These are phyloP conservation scores for Agaricus blazei DNA, from an alignment of 768 basidiomycete genomes.

Conservation along the genomic window DNA sequence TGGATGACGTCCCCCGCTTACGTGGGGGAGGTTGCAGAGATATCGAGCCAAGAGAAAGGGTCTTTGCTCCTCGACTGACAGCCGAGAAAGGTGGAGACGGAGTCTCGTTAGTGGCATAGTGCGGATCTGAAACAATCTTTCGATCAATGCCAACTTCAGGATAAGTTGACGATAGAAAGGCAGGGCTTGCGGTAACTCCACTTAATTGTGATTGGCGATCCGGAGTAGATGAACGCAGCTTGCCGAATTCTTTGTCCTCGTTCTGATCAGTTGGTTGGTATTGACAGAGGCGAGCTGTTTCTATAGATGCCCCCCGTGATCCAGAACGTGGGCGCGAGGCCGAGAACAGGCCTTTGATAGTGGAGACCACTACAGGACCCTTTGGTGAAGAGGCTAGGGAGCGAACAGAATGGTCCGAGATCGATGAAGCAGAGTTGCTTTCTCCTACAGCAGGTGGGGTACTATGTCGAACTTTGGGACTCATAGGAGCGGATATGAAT, in stretches of 20 bases:
- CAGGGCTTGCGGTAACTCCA: constrained; percentile 22
- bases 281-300: constrained; percentile 23
- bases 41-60: constrained; percentile 28
- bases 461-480: constrained; percentile 14
- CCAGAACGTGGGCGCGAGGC: constrained; percentile 50
- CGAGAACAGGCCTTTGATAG: constrained; percentile 56
- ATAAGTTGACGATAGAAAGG: constrained; percentile 24
- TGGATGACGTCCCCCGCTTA: constrained; percentile 38
- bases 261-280: constrained; percentile 24
- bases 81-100: constrained; percentile 13
- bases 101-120: constrained; percentile 25
- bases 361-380: constrained; percentile 42
- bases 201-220: constrained; percentile 22
- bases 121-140: constrained; percentile 24
- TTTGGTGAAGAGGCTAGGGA: constrained; percentile 38
- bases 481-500: constrained; percentile 32
- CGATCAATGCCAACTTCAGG: constrained; percentile 32
- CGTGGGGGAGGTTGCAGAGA: constrained; percentile 47
- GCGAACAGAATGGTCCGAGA: constrained; percentile 37
- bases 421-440: constrained; percentile 41
- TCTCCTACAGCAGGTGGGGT: constrained; percentile 24
- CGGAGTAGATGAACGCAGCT: constrained; percentile 37
- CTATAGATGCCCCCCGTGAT: constrained; percentile 45
- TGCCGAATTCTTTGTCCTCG: constrained; percentile 44
- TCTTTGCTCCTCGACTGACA: constrained; percentile 24